Conservation (phyloP, 2,329 filamentous ascomycete genomes). For the Metarhizium brunneum region DNA sequence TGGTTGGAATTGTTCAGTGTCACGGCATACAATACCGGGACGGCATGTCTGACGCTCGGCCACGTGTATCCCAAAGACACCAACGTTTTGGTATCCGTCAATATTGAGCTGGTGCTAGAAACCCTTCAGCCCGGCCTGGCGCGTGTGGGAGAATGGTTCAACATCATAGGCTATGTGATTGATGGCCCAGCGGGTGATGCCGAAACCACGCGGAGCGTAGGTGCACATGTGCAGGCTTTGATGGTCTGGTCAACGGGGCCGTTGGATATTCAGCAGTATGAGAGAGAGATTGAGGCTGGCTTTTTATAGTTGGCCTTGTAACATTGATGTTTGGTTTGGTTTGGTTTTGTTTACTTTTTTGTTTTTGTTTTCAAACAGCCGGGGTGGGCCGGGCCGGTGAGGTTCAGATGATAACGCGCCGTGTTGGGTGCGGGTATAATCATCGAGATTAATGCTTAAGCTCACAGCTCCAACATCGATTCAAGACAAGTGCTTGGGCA, state of each 20-base stretch:
- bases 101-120: conserved; percentile 63
- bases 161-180: conserved; percentile 72
- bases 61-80: conserved; percentile 50
- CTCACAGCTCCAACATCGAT: too few species aligned
- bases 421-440: too few species aligned
- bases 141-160: conserved; percentile 75
- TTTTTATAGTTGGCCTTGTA: neutral
- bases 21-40: conserved; percentile 38
- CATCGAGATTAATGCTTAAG: too few species aligned
- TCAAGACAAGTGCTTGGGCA: too few species aligned
- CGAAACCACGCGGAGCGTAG: neutral
- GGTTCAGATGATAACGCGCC: too few species aligned
- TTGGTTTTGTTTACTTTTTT: too few species aligned
- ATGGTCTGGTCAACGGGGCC: conserved; percentile 70
- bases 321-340: too few species aligned
- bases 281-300: conserved; percentile 42
- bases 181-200: neutral
- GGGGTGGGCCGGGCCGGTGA: neutral
- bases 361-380: neutral
- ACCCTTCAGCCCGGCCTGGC: conserved; percentile 53
- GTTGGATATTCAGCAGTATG: conserved; percentile 63
- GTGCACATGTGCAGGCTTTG: conserved; percentile 58
- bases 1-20: conserved; percentile 29
- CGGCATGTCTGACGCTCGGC: conserved; percentile 56
- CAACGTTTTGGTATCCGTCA: conserved; percentile 48